Evolutionary conservation across 305 asterid genomes (phyloP), one percentile per base, ranked within the genome.

Genomic region (Fraxinus floribunda): DNA sequence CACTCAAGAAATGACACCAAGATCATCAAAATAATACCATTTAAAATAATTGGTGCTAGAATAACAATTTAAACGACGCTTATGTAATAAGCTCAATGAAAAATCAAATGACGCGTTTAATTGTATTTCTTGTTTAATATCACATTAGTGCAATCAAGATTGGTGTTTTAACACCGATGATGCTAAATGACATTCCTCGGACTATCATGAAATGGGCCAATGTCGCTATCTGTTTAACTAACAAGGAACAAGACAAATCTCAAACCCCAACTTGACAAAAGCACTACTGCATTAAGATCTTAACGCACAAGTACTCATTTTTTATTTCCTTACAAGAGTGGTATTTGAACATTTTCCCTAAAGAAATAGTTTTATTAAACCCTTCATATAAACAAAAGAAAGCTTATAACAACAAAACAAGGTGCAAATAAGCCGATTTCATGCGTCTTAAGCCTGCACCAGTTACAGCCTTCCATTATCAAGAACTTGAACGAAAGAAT

Each of bases 321-420:
- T 74, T 84, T 84, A 85, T 81, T 80, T 84, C 75, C 83, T 85
- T 39, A 36, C 80, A 83, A 73, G 79, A 76, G 60, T 39, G 55
- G 62, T 71, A 75, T 79, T 70, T 71, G 80, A 76, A 46, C 52
- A 16, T 13, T 35, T 66, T 41, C 52, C 16, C 16, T 0, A 3
- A 41, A 41, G 16, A 41, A 10, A 41, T 41, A 26, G 74, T 78
- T 74, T 26, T 78, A 46, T 80, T 83, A 78, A 38, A 81, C 36
- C 78, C 81, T 75, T 68, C 80, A 84, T 83, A 79, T 83, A 86
- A 86, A 86, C 46, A 80, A 30, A 64, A 16, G 52, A 66, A 76
- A 55, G 76, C 55, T 81, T 77, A 75, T 49, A 76, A 60, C 34
- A 26, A 52, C 71, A 80, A 52, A 80, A 32, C 16, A 71, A 39